Base-by-base conservation (phyloP, 176 grass and related monocot species). In the Raddia distichophylla region DNA sequence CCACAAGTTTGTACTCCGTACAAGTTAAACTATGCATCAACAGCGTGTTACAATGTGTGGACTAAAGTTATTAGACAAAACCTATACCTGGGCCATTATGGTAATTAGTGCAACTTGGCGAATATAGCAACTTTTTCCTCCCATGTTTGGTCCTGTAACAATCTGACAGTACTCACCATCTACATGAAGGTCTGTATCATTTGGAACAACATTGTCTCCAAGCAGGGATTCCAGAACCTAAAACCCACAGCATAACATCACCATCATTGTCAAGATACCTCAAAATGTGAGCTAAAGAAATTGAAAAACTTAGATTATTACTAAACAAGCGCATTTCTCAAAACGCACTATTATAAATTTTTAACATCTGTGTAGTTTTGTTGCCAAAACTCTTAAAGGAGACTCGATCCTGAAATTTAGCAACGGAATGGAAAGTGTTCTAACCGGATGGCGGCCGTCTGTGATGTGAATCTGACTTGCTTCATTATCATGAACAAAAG, bases 61-160 rank as follows among this genome's bases (percentile, higher is more conserved):
- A 65, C 7, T 64, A 79, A 9, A 48, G 76, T 49, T 10, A 79
- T 74, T 33, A n/a, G 10, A 69, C 51, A 35, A 68, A 42, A 71
- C 48, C 59, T 74, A 58, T 94, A 98, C 95, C 90, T 98, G 92
- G 51, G 95, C 95, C 95, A 98, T 98, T 27, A 98, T 80, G 83
- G 92, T 87, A 85, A 98, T 93, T 34, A 98, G 83, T 55, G 95
- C 90, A 81, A 94, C 87, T 93, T 98, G 95, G 54, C 92, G 92
- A 89, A 98, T 94, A 61, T 98, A 98, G 80, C 92, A 98, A 84
- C 95, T 98, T 82, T 98, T 98, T 59, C 95, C 95, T 87, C 92
- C 95, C 95, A 98, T 98, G 69, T 98, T 94, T 87, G 95, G 95
- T 69, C 95, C 95, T 65, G 95, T 94, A 51, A 98, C 90, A 77